phyloP scores from a whole-genome alignment of 164 flowering plant genomes.

The Malania oleifera region DNA sequence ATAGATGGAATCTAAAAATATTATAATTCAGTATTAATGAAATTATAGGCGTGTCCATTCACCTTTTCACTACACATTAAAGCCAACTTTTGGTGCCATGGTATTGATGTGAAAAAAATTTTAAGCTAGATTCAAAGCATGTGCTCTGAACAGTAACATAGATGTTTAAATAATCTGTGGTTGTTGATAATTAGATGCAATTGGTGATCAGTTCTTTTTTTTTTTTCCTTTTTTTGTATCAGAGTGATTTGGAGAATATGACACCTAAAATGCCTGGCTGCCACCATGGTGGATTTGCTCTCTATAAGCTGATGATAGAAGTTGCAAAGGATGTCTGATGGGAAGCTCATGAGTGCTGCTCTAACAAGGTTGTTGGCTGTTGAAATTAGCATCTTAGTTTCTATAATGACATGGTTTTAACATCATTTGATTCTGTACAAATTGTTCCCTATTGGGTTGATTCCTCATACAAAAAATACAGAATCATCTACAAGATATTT shows the following conservation, averaged over 20 bases:
- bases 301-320: slow-evolving; percentile 63
- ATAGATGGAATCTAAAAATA: too few relatives aligned
- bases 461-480: slow-evolving; percentile 1
- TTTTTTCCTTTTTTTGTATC: slow-evolving; percentile 13
- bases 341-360: slow-evolving; percentile 10
- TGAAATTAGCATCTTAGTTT: not conserved
- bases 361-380: not conserved
- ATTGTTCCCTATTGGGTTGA: not conserved
- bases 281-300: slow-evolving; percentile 88
- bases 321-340: slow-evolving; percentile 22
- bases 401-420: not conserved
- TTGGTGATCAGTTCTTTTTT: slow-evolving; percentile 3
- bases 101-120: too few relatives aligned
- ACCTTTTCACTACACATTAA: too few relatives aligned
- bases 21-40: too few relatives aligned
- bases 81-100: too few relatives aligned
- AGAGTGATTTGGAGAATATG: slow-evolving; percentile 61
- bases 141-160: not conserved
- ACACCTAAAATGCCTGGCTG: slow-evolving; percentile 91
- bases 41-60: too few relatives aligned
- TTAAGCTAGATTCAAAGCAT: too few relatives aligned
- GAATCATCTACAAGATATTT: not conserved
- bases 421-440: not conserved
- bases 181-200: not conserved
- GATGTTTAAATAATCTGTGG: not conserved